phyloP scores from a whole-genome alignment of 768 basidiomycete genomes.

The Strobilomyces dryophilus region DNA sequence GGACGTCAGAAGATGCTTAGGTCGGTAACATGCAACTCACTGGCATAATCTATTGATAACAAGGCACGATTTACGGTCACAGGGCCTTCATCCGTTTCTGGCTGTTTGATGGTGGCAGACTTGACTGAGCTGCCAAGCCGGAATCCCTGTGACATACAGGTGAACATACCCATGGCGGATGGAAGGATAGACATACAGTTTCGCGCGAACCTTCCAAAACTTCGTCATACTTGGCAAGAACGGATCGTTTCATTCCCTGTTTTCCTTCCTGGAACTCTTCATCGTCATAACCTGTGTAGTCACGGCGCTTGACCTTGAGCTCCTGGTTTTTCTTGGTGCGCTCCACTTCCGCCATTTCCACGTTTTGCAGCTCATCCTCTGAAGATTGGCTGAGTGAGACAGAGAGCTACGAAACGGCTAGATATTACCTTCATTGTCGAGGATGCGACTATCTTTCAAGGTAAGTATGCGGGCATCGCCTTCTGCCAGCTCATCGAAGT shows the following conservation, averaged over 20 bases:
- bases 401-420: background rate
- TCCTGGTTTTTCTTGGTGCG: slow-evolving; percentile 74
- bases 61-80: slow-evolving; percentile 75
- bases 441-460: slow-evolving; percentile 90
- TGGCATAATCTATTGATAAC: slow-evolving; percentile 84
- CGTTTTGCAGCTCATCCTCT: slow-evolving; percentile 98
- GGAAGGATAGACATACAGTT: slow-evolving; percentile 42
- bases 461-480: slow-evolving; percentile 96
- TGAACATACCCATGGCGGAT: background rate
- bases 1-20: slow-evolving; percentile 12
- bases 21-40: slow-evolving; percentile 43
- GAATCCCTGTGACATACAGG: slow-evolving; percentile 60
- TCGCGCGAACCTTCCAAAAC: slow-evolving; percentile 73
- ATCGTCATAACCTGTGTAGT: slow-evolving; percentile 95
- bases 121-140: slow-evolving; percentile 67
- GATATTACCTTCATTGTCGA: slow-evolving; percentile 83
- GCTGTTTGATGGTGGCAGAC: slow-evolving; percentile 32
- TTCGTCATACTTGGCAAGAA: slow-evolving; percentile 93
- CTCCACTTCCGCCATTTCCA: slow-evolving; percentile 91
- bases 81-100: slow-evolving; percentile 44
- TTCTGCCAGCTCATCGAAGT: slow-evolving; percentile 87
- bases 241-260: slow-evolving; percentile 74
- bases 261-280: slow-evolving; percentile 81
- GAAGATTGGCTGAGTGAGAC: background rate
- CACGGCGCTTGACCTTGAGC: slow-evolving; percentile 80